Evolutionary conservation across 2,329 filamentous ascomycete genomes (phyloP).

Genomic region (Meredithiella fracta): DNA sequence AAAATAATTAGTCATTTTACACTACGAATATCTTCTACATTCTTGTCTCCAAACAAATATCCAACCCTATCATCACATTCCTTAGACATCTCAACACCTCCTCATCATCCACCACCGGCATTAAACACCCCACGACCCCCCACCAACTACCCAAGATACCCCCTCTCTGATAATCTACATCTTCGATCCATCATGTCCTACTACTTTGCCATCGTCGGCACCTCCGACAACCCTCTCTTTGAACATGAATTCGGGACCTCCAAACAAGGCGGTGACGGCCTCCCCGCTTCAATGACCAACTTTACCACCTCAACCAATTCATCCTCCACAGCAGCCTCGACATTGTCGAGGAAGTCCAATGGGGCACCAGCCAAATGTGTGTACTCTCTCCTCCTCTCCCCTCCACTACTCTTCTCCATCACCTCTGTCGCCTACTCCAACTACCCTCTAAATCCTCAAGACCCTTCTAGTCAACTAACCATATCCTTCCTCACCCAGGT

Average conservation of each 20-base stretch:
- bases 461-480: too few species aligned
- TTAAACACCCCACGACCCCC: too few species aligned
- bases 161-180: not conserved
- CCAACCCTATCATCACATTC: too few species aligned
- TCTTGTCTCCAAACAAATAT: too few species aligned
- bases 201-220: constrained; percentile 94
- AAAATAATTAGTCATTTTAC: too few species aligned
- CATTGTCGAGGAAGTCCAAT: constrained; percentile 91
- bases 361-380: constrained; percentile 72
- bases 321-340: constrained; percentile 88
- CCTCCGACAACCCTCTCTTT: constrained; percentile 89
- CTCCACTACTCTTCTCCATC: not conserved
- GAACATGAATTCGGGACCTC: constrained; percentile 95
- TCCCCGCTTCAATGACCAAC: constrained; percentile 72
- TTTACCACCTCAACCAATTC: constrained; percentile 92
- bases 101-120: too few species aligned
- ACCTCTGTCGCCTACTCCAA: too few species aligned
- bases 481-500: constrained; percentile 36
- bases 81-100: too few species aligned
- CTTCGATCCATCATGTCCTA: constrained; percentile 67
- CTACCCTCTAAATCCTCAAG: too few species aligned
- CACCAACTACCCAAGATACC: too few species aligned
- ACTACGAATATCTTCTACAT: too few species aligned
- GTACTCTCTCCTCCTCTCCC: constrained; percentile 16
- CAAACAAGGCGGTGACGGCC: constrained; percentile 85